phyloP scores from a whole-genome alignment of 345 rosid species.

The Iberis pinnata region DNA sequence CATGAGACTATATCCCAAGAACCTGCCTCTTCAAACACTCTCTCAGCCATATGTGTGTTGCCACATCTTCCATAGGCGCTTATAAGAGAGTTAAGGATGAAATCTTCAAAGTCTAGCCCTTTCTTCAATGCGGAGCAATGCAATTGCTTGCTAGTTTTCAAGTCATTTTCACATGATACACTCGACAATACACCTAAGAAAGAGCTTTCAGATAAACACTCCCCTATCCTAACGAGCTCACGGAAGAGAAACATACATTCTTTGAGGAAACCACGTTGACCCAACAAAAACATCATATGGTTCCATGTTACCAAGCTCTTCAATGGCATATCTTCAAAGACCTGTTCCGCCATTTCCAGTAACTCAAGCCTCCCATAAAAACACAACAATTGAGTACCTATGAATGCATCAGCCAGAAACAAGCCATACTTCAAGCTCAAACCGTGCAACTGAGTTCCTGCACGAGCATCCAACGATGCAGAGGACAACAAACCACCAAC shows the following conservation, averaged over 20 bases:
- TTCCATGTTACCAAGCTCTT: constrained; percentile 76
- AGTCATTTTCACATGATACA: constrained; percentile 36
- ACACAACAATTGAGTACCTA: constrained; percentile 61
- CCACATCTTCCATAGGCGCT: constrained; percentile 57
- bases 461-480: constrained; percentile 31
- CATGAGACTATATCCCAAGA: constrained; percentile 57
- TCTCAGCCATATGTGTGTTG: constrained; percentile 35
- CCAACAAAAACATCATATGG: constrained; percentile 53
- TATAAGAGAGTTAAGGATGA: constrained; percentile 51
- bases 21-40: constrained; percentile 35
- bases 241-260: constrained; percentile 44
- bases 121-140: constrained; percentile 54
- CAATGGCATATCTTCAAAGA: constrained; percentile 55
- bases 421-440: constrained; percentile 55
- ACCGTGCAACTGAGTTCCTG: constrained; percentile 58
- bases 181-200: constrained; percentile 56
- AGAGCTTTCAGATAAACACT: constrained; percentile 46
- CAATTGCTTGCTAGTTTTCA: constrained; percentile 46
- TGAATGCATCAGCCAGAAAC: constrained; percentile 49
- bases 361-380: constrained; percentile 57
- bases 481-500: constrained; percentile 58
- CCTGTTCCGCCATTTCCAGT: constrained; percentile 39
- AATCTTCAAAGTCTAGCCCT: constrained; percentile 36
- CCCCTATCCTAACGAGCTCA: constrained; percentile 36
- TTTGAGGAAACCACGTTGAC: constrained; percentile 38